phyloP scores from a whole-genome alignment of 805 yeast species.

The Wickerhamomyces strasburgensis region DNA sequence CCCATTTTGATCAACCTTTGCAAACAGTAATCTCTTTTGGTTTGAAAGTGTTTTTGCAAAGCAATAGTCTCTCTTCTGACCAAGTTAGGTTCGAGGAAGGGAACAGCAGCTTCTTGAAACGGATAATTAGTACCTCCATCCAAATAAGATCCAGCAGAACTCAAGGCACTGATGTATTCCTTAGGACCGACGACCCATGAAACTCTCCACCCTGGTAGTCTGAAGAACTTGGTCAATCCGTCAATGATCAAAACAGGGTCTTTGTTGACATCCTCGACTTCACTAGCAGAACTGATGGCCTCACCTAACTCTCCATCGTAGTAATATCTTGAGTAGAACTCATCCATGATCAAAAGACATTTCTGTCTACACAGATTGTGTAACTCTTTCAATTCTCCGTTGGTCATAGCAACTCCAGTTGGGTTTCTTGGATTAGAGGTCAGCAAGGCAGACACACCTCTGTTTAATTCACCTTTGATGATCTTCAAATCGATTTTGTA shows the following conservation, averaged over 20 bases:
- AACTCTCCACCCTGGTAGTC: slow-evolving; percentile 61
- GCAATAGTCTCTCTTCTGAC: slow-evolving; percentile 53
- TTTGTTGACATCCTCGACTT: slow-evolving; percentile 47
- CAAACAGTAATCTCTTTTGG: slow-evolving; percentile 53
- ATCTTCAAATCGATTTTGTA: slow-evolving; percentile 50
- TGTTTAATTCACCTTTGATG: slow-evolving; percentile 44
- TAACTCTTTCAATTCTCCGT: slow-evolving; percentile 40
- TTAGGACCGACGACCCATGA: slow-evolving; percentile 64
- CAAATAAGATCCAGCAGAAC: slow-evolving; percentile 54
- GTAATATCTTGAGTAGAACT: slow-evolving; percentile 54
- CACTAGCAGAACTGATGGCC: slow-evolving; percentile 45
- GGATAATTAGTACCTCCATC: slow-evolving; percentile 63
- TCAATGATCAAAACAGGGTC: slow-evolving; percentile 58
- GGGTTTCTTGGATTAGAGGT: slow-evolving; percentile 64
- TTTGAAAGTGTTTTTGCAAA: slow-evolving; percentile 49
- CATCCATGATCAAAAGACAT: slow-evolving; percentile 59
- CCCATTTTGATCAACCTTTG: slow-evolving; percentile 48
- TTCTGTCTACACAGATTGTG: slow-evolving; percentile 47
- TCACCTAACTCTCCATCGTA: slow-evolving; percentile 51
- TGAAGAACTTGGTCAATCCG: slow-evolving; percentile 56
- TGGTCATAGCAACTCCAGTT: slow-evolving; percentile 50
- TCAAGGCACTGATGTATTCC: slow-evolving; percentile 48
- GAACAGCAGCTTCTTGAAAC: slow-evolving; percentile 55
- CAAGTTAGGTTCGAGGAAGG: slow-evolving; percentile 45
- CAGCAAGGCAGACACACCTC: slow-evolving; percentile 54